These are phyloP conservation scores for Suillus alpinus DNA, from an alignment of 768 basidiomycete species.

Conservation along the genomic window DNA sequence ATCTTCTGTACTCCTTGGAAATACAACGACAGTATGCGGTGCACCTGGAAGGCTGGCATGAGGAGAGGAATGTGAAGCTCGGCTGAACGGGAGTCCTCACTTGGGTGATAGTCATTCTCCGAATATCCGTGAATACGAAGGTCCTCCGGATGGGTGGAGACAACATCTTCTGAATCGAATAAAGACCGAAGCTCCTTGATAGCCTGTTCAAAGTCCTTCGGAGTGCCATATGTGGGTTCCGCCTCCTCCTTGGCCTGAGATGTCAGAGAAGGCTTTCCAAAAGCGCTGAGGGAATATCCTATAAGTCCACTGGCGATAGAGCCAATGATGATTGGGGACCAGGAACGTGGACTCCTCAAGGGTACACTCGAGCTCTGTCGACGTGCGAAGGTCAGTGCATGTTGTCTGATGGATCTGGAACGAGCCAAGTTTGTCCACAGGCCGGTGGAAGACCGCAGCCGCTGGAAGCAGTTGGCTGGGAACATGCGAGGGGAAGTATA, in stretches of 20 bases:
- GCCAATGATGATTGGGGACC: slow-evolving; percentile 3
- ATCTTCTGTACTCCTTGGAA: slow-evolving; percentile 71
- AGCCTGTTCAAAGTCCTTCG: slow-evolving; percentile 50
- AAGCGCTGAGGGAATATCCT: slow-evolving; percentile 23
- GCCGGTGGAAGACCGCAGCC: slow-evolving; percentile 1
- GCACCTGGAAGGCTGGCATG: slow-evolving; percentile 28
- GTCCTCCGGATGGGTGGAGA: slow-evolving; percentile 52
- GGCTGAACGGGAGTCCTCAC: slow-evolving; percentile 29
- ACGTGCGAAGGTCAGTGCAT: background rate
- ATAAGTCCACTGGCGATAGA: slow-evolving; percentile 7
- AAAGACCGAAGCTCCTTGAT: slow-evolving; percentile 45
- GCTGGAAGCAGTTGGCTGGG: background rate
- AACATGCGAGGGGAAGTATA: slow-evolving; percentile 1
- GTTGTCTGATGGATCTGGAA: background rate
- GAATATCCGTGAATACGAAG: slow-evolving; percentile 56
- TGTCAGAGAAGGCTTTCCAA: slow-evolving; percentile 5
- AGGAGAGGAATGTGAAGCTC: background rate
- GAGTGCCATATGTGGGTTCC: slow-evolving; percentile 45
- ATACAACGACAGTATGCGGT: slow-evolving; percentile 60
- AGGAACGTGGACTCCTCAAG: background rate
- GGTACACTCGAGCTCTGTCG: slow-evolving; percentile 1
- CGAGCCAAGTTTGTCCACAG: slow-evolving; percentile 6
- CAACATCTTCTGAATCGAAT: slow-evolving; percentile 34
- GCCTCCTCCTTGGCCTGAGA: slow-evolving; percentile 3
- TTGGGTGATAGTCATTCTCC: slow-evolving; percentile 46